Base-by-base conservation (phyloP, 2,329 filamentous ascomycete genomes). In the Talaromyces sp. region DNA sequence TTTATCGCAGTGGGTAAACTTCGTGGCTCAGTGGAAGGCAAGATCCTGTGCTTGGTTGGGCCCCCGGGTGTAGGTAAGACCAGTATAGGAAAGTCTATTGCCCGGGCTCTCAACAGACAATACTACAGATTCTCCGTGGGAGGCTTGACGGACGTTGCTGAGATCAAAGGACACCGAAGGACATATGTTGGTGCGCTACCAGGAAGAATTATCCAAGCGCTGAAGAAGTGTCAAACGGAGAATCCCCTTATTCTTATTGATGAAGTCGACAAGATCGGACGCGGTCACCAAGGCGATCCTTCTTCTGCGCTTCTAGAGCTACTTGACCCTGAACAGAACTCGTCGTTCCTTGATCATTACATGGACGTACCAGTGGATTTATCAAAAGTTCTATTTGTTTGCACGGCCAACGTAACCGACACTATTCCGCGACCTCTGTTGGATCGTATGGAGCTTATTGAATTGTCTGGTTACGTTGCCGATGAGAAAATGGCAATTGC, bases 401-500 rank as follows among this genome's bases (percentile, higher is more conserved):
- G 94, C 81, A 99, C 94, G 13, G 94, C 94, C 60, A 99, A 99
- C 74, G 95, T 97, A 88, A 96, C 92, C 0, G 94, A 99, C 68
- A 99, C 94, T 0, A 99, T 99, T 61, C 94, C 94, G 15, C 85
- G 92, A 41, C 95, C 94, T 2, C 81, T 99, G 0, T 82, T 97
- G 15, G 94, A 99, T 71, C 88, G 94, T 65, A 99, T 99, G 94
- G 94, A 99, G 73, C 85, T 97, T 67, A 99, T 99, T 65, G 86
- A 95, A 62, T 82, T 99, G 2, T 97, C 93, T 36, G 94, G 94
- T 10, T 99, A 99, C 69, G 93, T 99, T 53, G 87, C 93, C 0
- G 93, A 99, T 64, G 94, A 99, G 81, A 99, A 99, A 82, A 97
- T 96, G 86, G 93, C 94, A 2, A 99, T 99, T 67, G 94, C 94